Conservation (phyloP, 2,329 filamentous ascomycete species). For the Diaporthe destruens region DNA sequence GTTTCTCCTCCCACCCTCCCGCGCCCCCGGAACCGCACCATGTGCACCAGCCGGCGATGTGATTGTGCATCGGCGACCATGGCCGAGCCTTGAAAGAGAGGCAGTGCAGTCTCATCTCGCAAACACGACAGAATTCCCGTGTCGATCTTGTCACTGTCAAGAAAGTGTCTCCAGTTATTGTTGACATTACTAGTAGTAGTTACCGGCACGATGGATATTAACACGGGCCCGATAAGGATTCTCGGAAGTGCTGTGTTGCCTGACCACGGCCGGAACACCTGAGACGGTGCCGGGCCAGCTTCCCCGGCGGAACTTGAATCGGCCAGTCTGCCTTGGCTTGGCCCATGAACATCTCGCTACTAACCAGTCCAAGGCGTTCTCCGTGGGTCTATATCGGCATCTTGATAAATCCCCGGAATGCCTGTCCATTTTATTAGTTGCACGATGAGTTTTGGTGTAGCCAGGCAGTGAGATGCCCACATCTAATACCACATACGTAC, state of each 20-base stretch:
- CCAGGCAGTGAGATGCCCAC: background rate
- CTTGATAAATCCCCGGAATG: background rate
- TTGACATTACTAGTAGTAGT: background rate
- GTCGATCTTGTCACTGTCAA: slow-evolving; percentile 3
- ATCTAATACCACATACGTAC: background rate
- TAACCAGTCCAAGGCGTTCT: background rate
- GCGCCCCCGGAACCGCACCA: background rate
- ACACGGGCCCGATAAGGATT: background rate
- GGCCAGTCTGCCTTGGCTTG: slow-evolving; percentile 30
- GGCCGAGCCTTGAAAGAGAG: slow-evolving; percentile 19
- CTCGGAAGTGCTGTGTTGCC: background rate
- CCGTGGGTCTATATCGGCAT: slow-evolving; percentile 4
- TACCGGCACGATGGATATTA: background rate
- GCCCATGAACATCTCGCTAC: background rate
- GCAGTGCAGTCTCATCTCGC: slow-evolving; percentile 28
- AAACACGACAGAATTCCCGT: background rate
- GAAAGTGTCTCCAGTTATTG: background rate
- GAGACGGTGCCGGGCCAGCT: slow-evolving; percentile 6
- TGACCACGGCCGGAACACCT: slow-evolving; percentile 4
- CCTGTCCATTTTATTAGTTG: no score
- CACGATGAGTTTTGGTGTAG: background rate
- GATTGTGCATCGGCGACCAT: background rate
- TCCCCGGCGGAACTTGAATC: background rate
- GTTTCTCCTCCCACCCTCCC: background rate
- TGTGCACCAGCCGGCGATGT: slow-evolving; percentile 10